A percentile compares a stretch with the other conserved stretches of the same genome.
These are phyloP conservation scores for Tulasnella sp. DNA, from an alignment of 768 basidiomycete genomes.

Conservation along the genomic window DNA sequence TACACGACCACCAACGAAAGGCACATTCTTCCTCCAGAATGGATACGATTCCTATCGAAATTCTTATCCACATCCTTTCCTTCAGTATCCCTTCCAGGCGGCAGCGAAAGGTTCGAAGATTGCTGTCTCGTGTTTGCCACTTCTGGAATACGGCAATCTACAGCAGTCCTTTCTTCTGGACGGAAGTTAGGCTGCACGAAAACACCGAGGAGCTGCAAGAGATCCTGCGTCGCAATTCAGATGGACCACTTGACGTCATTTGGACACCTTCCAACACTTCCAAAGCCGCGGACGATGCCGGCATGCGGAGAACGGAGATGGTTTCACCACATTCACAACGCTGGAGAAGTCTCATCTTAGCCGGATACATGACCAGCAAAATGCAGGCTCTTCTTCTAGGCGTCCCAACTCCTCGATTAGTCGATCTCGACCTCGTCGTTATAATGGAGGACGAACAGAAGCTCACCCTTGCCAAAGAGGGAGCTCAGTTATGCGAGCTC, in stretches of 20 bases:
- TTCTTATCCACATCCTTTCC: too few relatives aligned
- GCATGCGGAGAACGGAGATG: neutral
- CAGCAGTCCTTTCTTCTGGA: neutral
- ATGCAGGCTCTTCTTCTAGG: neutral
- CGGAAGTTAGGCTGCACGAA: neutral
- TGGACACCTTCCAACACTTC: neutral
- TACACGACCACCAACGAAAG: too few relatives aligned
- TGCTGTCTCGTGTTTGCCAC: too few relatives aligned
- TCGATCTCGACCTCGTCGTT: neutral
- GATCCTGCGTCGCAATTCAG: neutral
- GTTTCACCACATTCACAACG: neutral
- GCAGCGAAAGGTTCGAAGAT: too few relatives aligned
- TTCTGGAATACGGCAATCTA: too few relatives aligned
- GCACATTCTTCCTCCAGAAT: too few relatives aligned
- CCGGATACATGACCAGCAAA: neutral
- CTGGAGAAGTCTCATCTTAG: neutral
- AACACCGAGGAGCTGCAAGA: neutral
- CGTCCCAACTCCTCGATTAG: neutral
- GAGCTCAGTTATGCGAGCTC: neutral
- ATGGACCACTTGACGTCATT: neutral
- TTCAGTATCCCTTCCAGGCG: too few relatives aligned
- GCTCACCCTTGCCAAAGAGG: neutral
- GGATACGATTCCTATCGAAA: too few relatives aligned
- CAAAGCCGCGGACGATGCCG: neutral
- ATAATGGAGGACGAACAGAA: too few relatives aligned